Evolutionary conservation across 2,329 filamentous ascomycete genomes (phyloP).

Genomic region (Myriosclerotinia duriaeana): DNA sequence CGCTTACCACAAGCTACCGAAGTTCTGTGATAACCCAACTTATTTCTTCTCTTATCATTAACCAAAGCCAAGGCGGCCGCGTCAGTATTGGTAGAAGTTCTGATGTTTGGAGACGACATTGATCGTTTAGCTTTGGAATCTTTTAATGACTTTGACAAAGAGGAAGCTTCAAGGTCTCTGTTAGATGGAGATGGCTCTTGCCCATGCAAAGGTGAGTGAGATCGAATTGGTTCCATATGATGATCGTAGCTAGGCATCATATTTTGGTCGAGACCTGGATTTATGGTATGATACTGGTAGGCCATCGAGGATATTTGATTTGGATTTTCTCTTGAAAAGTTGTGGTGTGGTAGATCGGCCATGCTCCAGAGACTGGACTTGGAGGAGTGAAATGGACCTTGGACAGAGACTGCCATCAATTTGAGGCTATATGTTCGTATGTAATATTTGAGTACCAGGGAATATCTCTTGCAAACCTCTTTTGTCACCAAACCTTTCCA

Average conservation of each 20-base stretch:
- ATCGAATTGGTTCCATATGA: constrained; percentile 31
- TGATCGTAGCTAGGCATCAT: constrained; percentile 38
- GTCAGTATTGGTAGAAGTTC: constrained; percentile 43
- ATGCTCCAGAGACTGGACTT: constrained; percentile 39
- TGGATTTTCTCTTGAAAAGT: constrained; percentile 32
- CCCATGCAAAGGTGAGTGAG: constrained; percentile 29
- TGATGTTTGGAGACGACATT: constrained; percentile 51
- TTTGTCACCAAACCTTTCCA: constrained; percentile 2
- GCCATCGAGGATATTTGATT: constrained; percentile 34
- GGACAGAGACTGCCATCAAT: constrained; percentile 41
- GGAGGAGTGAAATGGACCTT: constrained; percentile 37
- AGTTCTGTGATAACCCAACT: constrained; percentile 91
- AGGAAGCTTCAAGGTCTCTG: constrained; percentile 27
- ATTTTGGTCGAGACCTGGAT: constrained; percentile 34
- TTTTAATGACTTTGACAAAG: constrained; percentile 27
- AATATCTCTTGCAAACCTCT: constrained; percentile 22
- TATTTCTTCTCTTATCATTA: constrained; percentile 76
- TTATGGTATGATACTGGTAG: constrained; percentile 37
- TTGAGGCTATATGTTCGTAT: constrained; percentile 30
- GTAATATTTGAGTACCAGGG: constrained; percentile 11
- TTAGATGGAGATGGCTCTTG: constrained; percentile 31
- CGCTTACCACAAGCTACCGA: constrained; percentile 92
- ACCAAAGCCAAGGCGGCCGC: constrained; percentile 40
- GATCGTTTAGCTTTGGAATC: constrained; percentile 47
- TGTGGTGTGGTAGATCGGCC: constrained; percentile 34